A percentile compares a stretch with the other conserved stretches of the same genome.
These are phyloP conservation scores for Phytophthora macrochlamydospora DNA, from an alignment of 352 stramenopile genomes.

Conservation along the genomic window DNA sequence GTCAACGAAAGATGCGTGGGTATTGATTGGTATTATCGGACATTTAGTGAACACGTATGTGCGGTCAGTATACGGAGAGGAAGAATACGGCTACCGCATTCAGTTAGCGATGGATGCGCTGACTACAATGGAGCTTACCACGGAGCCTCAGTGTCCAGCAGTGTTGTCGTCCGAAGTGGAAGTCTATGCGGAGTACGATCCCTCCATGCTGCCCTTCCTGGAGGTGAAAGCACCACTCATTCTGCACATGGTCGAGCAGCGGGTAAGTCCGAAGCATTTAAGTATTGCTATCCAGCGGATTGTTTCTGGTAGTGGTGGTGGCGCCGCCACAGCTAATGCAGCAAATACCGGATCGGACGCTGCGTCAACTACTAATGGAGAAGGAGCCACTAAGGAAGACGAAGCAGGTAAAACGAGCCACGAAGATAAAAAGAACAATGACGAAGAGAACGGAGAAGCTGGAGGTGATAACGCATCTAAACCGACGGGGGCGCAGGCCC, in stretches of 20 bases:
- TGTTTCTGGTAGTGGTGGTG: slow-evolving; percentile 49
- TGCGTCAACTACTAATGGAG: slow-evolving; percentile 27
- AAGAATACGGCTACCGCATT: slow-evolving; percentile 88
- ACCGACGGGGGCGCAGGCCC: slow-evolving; percentile 11
- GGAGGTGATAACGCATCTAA: slow-evolving; percentile 23
- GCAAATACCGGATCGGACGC: slow-evolving; percentile 25
- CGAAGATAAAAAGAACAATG: slow-evolving; percentile 34
- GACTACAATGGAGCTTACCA: slow-evolving; percentile 83
- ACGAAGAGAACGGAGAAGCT: slow-evolving; percentile 38
- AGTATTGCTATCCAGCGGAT: slow-evolving; percentile 81
- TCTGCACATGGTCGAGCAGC: slow-evolving; percentile 90
- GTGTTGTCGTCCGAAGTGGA: slow-evolving; percentile 81
- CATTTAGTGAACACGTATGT: slow-evolving; percentile 87
- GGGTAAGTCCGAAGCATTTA: slow-evolving; percentile 73
- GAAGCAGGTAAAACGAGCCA: slow-evolving; percentile 22
- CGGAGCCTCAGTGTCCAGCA: slow-evolving; percentile 63
- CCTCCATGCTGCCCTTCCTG: slow-evolving; percentile 70
- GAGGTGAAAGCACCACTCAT: slow-evolving; percentile 84
- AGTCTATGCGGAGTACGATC: slow-evolving; percentile 85
- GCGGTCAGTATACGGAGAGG: slow-evolving; percentile 76
- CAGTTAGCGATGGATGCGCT: slow-evolving; percentile 86
- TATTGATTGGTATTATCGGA: slow-evolving; percentile 80
- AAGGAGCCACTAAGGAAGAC: slow-evolving; percentile 48
- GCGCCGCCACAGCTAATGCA: slow-evolving; percentile 16
- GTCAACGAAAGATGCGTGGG: slow-evolving; percentile 87